These are phyloP conservation scores for Kalanchoe fedtschenkoi DNA, from an alignment of 164 flowering plant genomes.

Conservation along the genomic window DNA sequence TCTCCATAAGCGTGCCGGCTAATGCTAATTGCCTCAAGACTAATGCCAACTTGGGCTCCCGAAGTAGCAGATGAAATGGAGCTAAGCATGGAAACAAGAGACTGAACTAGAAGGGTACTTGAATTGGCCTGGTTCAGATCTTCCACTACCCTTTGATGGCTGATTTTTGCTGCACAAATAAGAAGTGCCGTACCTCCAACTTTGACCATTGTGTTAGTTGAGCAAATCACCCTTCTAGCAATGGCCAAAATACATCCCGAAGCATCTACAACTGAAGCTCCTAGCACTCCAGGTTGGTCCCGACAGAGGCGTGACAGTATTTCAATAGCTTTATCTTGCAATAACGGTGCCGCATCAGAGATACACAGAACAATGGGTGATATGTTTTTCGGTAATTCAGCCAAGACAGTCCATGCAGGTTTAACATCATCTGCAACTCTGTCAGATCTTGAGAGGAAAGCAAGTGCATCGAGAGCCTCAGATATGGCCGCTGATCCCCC, in stretches of 20 bases:
- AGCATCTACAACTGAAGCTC: slow-evolving; percentile 44
- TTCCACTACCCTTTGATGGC: slow-evolving; percentile 55
- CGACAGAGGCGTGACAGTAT: slow-evolving; percentile 66
- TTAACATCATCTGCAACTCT: slow-evolving; percentile 42
- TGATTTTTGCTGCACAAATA: slow-evolving; percentile 77
- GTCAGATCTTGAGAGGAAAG: slow-evolving; percentile 61
- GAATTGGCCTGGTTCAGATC: slow-evolving; percentile 51
- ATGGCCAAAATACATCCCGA: slow-evolving; percentile 59
- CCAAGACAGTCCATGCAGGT: slow-evolving; percentile 85
- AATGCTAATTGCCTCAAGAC: slow-evolving; percentile 44
- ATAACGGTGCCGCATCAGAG: slow-evolving; percentile 48
- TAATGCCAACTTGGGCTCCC: slow-evolving; percentile 19
- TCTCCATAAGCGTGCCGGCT: slow-evolving; percentile 38
- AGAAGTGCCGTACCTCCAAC: slow-evolving; percentile 93
- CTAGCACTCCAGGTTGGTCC: slow-evolving; percentile 60
- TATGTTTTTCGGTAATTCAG: slow-evolving; percentile 62
- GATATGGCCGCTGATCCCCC: slow-evolving; percentile 52
- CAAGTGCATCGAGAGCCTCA: slow-evolving; percentile 90
- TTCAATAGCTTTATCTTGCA: slow-evolving; percentile 90
- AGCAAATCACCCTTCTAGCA: slow-evolving; percentile 60
- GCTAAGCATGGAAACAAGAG: slow-evolving; percentile 69
- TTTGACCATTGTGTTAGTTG: slow-evolving; percentile 42
- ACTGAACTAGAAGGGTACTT: slow-evolving; percentile 50
- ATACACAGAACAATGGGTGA: slow-evolving; percentile 70
- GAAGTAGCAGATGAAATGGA: slow-evolving; percentile 16